phyloP scores from a whole-genome alignment of 768 basidiomycete genomes.

The Hygrocybe coccinea region DNA sequence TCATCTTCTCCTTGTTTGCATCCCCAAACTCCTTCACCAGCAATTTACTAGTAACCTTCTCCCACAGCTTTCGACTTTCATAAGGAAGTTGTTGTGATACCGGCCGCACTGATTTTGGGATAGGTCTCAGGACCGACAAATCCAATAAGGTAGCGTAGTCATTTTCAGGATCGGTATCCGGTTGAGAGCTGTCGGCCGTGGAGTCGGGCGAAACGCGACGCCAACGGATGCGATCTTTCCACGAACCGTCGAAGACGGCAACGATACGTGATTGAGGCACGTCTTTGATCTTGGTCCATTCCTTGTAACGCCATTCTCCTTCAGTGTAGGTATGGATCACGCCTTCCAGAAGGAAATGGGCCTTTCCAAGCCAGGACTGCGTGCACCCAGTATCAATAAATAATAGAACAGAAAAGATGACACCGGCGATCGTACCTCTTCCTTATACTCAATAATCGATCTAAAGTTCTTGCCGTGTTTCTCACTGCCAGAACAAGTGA shows the following conservation, averaged over 20 bases:
- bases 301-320: slow-evolving; percentile 54
- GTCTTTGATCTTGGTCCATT: slow-evolving; percentile 85
- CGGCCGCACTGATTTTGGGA: slow-evolving; percentile 85
- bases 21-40: slow-evolving; percentile 83
- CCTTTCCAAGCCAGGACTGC: slow-evolving; percentile 84
- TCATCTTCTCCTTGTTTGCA: slow-evolving; percentile 87
- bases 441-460: slow-evolving; percentile 90
- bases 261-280: slow-evolving; percentile 76
- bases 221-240: slow-evolving; percentile 82
- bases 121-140: slow-evolving; percentile 57
- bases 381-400: neutral
- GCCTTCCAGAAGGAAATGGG: slow-evolving; percentile 82
- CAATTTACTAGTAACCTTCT: slow-evolving; percentile 68
- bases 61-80: slow-evolving; percentile 90
- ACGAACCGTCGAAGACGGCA: slow-evolving; percentile 82
- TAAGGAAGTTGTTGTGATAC: slow-evolving; percentile 68
- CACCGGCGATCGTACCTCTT: slow-evolving; percentile 75
- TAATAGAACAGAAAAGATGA: neutral
- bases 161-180: slow-evolving; percentile 38
- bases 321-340: slow-evolving; percentile 80
- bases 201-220: slow-evolving; percentile 48
- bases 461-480: slow-evolving; percentile 38
- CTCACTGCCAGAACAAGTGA: slow-evolving; percentile 83
- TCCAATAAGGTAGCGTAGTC: slow-evolving; percentile 74
- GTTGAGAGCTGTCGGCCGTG: slow-evolving; percentile 39